Evolutionary conservation across 83 land plant genomes (phyloP).

Genomic region (Picea abies): DNA sequence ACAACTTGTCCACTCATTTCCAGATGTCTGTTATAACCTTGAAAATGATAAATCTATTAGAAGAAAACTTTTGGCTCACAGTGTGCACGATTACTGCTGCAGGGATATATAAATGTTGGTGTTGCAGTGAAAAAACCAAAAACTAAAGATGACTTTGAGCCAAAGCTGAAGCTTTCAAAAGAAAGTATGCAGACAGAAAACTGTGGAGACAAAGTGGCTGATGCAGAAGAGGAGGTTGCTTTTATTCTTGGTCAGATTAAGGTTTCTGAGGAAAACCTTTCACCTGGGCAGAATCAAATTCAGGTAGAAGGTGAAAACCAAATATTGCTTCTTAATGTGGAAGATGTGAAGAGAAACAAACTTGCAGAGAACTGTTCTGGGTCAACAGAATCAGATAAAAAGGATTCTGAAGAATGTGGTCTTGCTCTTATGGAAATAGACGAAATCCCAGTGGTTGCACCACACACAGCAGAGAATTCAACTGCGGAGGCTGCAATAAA

Average conservation of each 20-base stretch:
- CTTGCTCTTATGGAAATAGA: slow-evolving; percentile 19
- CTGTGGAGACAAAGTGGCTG: slow-evolving; percentile 38
- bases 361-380: neutral
- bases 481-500: neutral
- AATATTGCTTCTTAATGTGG: neutral
- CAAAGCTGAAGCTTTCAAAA: slow-evolving; percentile 29
- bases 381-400: slow-evolving; percentile 4
- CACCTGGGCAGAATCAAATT: neutral
- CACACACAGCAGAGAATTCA: neutral
- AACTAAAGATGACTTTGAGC: slow-evolving; percentile 17
- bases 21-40: neutral
- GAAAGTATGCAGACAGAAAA: slow-evolving; percentile 27
- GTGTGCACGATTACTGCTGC: slow-evolving; percentile 9
- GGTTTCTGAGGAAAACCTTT: slow-evolving; percentile 23
- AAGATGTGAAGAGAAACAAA: neutral
- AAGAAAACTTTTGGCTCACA: neutral
- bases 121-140: slow-evolving; percentile 64
- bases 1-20: no score
- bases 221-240: slow-evolving; percentile 63
- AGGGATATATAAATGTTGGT: slow-evolving; percentile 94
- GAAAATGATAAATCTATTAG: neutral
- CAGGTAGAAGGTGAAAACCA: slow-evolving; percentile 22
- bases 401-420: slow-evolving; percentile 15
- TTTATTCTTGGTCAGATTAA: slow-evolving; percentile 50
- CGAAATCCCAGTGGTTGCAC: slow-evolving; percentile 1